Percentiles rank a stretch among this genome's conserved stretches.
Evolutionary conservation across 371 early-diverging fungal species (phyloP).

Genomic region (Mucor mucedo): DNA sequence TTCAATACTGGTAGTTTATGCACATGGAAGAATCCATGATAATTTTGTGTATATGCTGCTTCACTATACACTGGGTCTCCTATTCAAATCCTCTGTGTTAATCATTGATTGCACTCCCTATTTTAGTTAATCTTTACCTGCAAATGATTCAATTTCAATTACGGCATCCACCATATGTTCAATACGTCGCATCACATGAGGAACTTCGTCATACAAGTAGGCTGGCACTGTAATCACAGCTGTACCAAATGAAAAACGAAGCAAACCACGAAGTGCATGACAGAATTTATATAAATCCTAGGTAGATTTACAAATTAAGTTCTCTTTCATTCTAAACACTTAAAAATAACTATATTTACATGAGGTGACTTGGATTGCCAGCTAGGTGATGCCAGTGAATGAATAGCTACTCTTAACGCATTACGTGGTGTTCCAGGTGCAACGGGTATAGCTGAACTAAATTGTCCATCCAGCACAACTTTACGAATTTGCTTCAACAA

Average conservation of each 20-base stretch:
- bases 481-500: constrained; percentile 62
- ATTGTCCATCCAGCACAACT: constrained; percentile 65
- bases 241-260: constrained; percentile 79
- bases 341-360: constrained; percentile 35
- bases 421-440: constrained; percentile 56
- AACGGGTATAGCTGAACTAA: constrained; percentile 58
- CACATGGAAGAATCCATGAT: constrained; percentile 90
- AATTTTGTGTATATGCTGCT: constrained; percentile 68
- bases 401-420: constrained; percentile 78
- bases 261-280: constrained; percentile 73
- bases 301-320: too few species aligned
- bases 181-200: constrained; percentile 70
- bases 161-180: constrained; percentile 88
- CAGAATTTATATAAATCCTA: constrained; percentile 76
- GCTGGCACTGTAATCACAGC: constrained; percentile 87
- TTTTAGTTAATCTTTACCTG: constrained; percentile 56
- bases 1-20: constrained; percentile 82
- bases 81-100: constrained; percentile 12
- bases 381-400: constrained; percentile 78
- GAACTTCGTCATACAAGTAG: constrained; percentile 67
- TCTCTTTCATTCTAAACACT: background rate
- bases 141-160: constrained; percentile 91
- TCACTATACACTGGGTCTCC: constrained; percentile 54
- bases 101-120: background rate
- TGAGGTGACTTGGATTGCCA: constrained; percentile 71